A percentile compares a stretch with the other conserved stretches of the same genome.
Conservation (phyloP, 805 yeast genomes). For the Myxozyma mucilagina region DNA sequence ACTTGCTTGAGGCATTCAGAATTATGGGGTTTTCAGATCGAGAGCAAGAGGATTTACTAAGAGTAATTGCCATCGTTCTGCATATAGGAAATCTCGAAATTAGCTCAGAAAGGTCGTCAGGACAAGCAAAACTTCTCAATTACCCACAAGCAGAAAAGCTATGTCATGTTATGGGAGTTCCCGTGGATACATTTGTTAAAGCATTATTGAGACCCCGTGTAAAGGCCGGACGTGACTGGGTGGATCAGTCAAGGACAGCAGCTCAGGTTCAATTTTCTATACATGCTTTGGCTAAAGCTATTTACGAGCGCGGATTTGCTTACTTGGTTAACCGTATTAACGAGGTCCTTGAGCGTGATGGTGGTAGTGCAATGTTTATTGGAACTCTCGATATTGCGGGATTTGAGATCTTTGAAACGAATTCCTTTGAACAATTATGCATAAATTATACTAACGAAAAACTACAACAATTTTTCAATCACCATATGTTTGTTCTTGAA, state of each 20-base stretch:
- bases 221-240: conserved; percentile 86
- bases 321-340: conserved; percentile 76
- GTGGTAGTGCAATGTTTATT: conserved; percentile 49
- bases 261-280: conserved; percentile 76
- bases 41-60: conserved; percentile 61
- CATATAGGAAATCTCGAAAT: conserved; percentile 86
- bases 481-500: conserved; percentile 91
- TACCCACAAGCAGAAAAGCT: conserved; percentile 54
- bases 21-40: conserved; percentile 65
- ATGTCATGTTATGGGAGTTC: conserved; percentile 66
- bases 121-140: conserved; percentile 70
- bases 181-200: conserved; percentile 53
- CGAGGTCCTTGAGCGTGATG: conserved; percentile 54
- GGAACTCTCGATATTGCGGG: conserved; percentile 98
- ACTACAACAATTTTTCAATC: conserved; percentile 95
- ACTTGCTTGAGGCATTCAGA: conserved; percentile 64
- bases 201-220: conserved; percentile 76
- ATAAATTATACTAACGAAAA: conserved; percentile 92
- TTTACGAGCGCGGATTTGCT: conserved; percentile 83
- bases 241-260: conserved; percentile 75
- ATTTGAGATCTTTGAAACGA: conserved; percentile 92
- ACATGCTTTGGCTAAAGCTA: conserved; percentile 82
- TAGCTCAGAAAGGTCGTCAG: conserved; percentile 51
- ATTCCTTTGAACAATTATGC: conserved; percentile 95
- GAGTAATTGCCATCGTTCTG: conserved; percentile 69